phyloP scores from a whole-genome alignment of 805 yeast species.

The Saccharomycopsis babjevae region DNA sequence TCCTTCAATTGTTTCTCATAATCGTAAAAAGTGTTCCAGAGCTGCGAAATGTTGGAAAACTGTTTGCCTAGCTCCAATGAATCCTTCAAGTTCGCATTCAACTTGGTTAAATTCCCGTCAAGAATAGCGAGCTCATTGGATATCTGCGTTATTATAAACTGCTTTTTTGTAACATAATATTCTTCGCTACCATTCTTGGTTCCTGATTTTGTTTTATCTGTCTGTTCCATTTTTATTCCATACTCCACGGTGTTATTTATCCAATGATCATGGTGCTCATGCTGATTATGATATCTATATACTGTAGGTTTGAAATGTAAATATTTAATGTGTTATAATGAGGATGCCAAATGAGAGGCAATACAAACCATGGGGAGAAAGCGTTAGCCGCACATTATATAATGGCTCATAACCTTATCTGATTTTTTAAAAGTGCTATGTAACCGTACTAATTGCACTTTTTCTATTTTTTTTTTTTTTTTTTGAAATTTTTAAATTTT shows the following conservation, averaged over 20 bases:
- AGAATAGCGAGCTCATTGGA: not conserved
- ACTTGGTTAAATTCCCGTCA: constrained; percentile 55
- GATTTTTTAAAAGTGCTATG: too few relatives aligned
- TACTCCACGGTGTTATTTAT: too few relatives aligned
- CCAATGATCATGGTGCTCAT: too few relatives aligned
- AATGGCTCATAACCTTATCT: not conserved
- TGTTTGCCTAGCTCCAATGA: constrained; percentile 12
- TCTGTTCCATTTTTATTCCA: not conserved
- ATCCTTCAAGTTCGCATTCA: constrained; percentile 38
- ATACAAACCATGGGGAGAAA: too few relatives aligned
- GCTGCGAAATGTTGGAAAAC: constrained; percentile 13
- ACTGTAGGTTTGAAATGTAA: too few relatives aligned
- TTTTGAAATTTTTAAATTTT: not conserved
- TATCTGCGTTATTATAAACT: not conserved
- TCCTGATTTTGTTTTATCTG: not conserved
- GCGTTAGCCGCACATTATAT: not conserved
- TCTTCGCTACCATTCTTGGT: not conserved
- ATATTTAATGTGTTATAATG: too few relatives aligned
- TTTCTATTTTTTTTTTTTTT: not conserved
- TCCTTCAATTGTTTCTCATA: constrained; percentile 6
- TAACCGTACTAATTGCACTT: not conserved
- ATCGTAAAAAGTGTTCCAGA: constrained; percentile 17
- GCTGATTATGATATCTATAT: too few relatives aligned
- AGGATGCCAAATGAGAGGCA: too few relatives aligned
- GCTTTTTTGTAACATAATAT: not conserved